These are phyloP conservation scores for Blastocystis hominis DNA, from an alignment of 352 stramenopile species.

Conservation along the genomic window DNA sequence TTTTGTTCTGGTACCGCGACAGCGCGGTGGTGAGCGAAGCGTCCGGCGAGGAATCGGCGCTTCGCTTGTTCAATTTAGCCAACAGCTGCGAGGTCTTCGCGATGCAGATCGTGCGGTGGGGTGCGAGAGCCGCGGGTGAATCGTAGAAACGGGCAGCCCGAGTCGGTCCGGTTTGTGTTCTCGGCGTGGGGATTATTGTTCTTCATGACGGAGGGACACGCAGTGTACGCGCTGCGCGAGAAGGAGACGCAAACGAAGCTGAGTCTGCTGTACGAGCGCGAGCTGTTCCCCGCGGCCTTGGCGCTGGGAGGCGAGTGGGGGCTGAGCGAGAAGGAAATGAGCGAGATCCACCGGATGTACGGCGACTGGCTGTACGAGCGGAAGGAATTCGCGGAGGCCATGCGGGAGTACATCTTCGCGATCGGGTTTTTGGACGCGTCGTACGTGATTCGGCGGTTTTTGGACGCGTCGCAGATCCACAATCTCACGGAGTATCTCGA, in stretches of 20 bases:
- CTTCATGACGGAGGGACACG: conserved; percentile 61
- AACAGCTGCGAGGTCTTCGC: conserved; percentile 18
- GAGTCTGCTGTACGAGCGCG: conserved; percentile 87
- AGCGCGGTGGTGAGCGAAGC: background rate
- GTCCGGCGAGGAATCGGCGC: background rate
- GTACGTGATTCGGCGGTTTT: conserved; percentile 90
- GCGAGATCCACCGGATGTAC: conserved; percentile 62
- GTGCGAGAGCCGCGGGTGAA: background rate
- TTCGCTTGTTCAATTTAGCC: conserved; percentile 22
- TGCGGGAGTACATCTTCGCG: conserved; percentile 81
- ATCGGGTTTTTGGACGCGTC: conserved; percentile 83
- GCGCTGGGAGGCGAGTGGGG: background rate
- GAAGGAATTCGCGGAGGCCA: conserved; percentile 82
- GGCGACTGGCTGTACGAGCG: conserved; percentile 94
- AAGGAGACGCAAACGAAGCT: conserved; percentile 88
- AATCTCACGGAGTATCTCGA: conserved; percentile 91
- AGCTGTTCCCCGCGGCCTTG: conserved; percentile 84
- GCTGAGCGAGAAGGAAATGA: conserved; percentile 69
- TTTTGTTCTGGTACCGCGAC: background rate
- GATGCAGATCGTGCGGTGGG: background rate
- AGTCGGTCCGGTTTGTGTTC: background rate
- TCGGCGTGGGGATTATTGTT: conserved; percentile 57
- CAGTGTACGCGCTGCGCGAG: conserved; percentile 81
- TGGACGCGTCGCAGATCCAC: conserved; percentile 89
- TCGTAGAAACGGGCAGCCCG: background rate